Conservation (phyloP, 192 early-diverging fungal species). For the Gonapodya sp. region DNA sequence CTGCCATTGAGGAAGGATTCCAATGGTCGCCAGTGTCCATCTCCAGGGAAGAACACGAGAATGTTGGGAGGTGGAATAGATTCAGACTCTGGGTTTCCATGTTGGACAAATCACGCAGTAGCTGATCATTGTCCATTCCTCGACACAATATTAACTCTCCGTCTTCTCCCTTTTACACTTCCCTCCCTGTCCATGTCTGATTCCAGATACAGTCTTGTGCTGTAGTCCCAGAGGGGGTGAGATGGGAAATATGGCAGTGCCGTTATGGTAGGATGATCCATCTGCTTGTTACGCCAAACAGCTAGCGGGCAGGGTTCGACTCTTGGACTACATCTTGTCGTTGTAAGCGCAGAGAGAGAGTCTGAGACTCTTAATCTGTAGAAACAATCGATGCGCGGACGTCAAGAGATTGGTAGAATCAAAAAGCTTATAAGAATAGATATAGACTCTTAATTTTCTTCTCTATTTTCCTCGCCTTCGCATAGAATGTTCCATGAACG, state of each 20-base stretch:
- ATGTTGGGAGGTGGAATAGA: no score
- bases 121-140: neutral
- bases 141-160: neutral
- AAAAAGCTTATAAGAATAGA: no score
- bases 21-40: neutral
- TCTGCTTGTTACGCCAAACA: neutral
- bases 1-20: neutral
- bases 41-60: neutral
- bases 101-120: neutral
- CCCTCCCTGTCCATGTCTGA: neutral
- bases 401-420: no score
- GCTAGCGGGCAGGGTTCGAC: neutral
- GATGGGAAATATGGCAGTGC: neutral
- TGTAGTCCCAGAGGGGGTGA: neutral
- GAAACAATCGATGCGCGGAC: no score
- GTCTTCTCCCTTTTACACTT: neutral
- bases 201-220: conserved; percentile 1
- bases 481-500: no score
- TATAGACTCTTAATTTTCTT: no score
- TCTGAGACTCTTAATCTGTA: neutral
- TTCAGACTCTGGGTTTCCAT: conserved; percentile 1
- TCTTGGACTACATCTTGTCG: neutral
- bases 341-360: neutral
- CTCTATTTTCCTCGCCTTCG: no score
- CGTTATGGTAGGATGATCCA: neutral